Percentiles rank a stretch among this genome's conserved stretches.
Evolutionary conservation across 2,329 filamentous ascomycete genomes (phyloP).

Genomic region (Coniosporium tulheliwenetii): DNA sequence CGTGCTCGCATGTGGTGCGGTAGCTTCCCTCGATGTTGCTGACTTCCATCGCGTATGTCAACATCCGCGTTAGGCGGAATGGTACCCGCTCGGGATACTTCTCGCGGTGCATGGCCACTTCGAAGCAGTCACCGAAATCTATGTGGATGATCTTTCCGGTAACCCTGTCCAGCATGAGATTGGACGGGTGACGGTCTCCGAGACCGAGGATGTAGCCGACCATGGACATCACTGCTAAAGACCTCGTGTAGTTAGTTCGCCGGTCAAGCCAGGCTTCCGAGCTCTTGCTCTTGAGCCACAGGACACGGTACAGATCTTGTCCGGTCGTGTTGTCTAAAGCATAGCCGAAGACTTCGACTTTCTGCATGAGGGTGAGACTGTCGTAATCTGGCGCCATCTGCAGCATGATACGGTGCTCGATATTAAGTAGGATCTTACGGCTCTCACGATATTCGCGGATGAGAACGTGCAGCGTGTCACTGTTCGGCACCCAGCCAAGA

Average conservation of each 20-base stretch:
- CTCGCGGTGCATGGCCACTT: conserved; percentile 98
- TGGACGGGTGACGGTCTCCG: conserved; percentile 92
- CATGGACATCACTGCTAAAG: conserved; percentile 99
- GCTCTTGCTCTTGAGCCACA: conserved; percentile 98
- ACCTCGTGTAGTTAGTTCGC: conserved; percentile 96
- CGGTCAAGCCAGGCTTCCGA: conserved; percentile 96
- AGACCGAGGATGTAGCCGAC: conserved; percentile 98
- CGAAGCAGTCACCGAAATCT: conserved; percentile 98
- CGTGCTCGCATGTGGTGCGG: conserved; percentile 93
- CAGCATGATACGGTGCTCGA: conserved; percentile 98
- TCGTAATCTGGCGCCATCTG: conserved; percentile 99
- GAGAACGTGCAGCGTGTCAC: conserved; percentile 88
- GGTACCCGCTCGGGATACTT: conserved; percentile 97
- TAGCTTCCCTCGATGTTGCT: conserved; percentile 99
- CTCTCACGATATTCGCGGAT: conserved; percentile 97
- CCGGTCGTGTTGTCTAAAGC: conserved; percentile 98
- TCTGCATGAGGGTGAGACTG: conserved; percentile 97
- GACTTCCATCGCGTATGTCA: conserved; percentile 99
- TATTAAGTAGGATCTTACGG: conserved; percentile 93
- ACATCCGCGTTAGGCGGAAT: conserved; percentile 95
- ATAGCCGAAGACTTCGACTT: conserved; percentile 98
- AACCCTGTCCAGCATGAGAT: conserved; percentile 89
- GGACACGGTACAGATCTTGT: conserved; percentile 90
- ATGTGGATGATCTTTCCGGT: conserved; percentile 98
- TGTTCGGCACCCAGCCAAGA: conserved; percentile 93